Conservation (phyloP, 176 grass and related monocot genomes). For the Oryza glaberrima region DNA sequence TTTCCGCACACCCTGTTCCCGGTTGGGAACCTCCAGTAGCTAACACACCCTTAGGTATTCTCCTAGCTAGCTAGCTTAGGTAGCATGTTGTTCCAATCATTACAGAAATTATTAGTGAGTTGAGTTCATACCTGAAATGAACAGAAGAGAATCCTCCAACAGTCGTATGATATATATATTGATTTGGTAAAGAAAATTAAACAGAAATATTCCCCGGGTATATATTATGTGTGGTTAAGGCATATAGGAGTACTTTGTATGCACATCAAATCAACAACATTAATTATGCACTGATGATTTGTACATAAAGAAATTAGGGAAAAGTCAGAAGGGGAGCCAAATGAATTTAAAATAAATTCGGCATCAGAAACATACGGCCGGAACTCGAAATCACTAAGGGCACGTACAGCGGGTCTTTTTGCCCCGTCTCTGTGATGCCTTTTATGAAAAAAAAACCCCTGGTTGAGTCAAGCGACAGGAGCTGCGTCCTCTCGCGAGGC, state of each 20-base stretch:
- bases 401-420: too few relatives aligned
- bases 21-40: too few relatives aligned
- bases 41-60: not conserved
- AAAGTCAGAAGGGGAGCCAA: not conserved
- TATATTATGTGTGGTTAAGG: conserved; percentile 20
- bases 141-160: conserved; percentile 8
- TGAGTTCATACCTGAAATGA: not conserved
- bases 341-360: not conserved
- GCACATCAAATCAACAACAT: conserved; percentile 4
- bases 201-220: not conserved
- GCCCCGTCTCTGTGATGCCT: too few relatives aligned
- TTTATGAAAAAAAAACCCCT: too few relatives aligned
- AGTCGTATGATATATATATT: not conserved
- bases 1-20: too few relatives aligned
- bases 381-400: not conserved
- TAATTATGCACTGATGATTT: not conserved
- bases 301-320: not conserved
- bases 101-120: not conserved
- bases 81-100: conserved; percentile 3
- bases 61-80: not conserved
- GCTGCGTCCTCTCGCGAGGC: too few relatives aligned
- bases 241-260: not conserved
- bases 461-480: too few relatives aligned
- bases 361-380: not conserved
- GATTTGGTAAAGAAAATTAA: not conserved